These are phyloP conservation scores for Oryza rufipogon DNA, from an alignment of 176 grass and related monocot genomes.

Conservation along the genomic window DNA sequence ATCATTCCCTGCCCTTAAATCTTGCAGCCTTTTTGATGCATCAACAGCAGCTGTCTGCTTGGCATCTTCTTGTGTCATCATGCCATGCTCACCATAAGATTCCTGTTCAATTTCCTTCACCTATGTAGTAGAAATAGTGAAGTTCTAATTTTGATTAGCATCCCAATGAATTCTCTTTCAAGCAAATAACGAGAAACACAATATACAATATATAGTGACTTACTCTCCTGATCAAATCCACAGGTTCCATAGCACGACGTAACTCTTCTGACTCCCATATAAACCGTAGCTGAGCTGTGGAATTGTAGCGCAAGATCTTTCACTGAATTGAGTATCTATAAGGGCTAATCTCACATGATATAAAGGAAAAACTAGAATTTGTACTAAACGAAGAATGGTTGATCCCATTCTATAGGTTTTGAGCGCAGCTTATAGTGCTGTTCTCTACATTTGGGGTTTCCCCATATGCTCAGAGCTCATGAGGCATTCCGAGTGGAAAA, in stretches of 20 bases:
- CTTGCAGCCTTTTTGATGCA: slow-evolving; percentile 76
- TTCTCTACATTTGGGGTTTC: not conserved
- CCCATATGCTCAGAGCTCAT: not conserved
- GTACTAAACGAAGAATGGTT: not conserved
- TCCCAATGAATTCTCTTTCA: not conserved
- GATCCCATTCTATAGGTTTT: not conserved
- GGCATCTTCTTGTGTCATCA: slow-evolving; percentile 52
- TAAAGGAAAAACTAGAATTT: not conserved
- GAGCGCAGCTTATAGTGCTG: not conserved
- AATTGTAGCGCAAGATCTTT: not conserved
- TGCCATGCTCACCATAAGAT: slow-evolving; percentile 60
- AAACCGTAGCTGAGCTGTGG: slow-evolving; percentile 68
- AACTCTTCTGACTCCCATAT: slow-evolving; percentile 90
- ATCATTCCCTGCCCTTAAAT: slow-evolving; percentile 77
- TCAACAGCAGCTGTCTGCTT: slow-evolving; percentile 92
- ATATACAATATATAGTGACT: not conserved
- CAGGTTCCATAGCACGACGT: slow-evolving; percentile 76
- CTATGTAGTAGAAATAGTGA: slow-evolving; percentile 40
- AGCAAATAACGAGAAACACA: not conserved
- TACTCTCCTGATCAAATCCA: slow-evolving; percentile 91
- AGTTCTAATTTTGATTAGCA: not conserved
- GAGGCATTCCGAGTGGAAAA: not conserved
- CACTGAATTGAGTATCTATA: not conserved
- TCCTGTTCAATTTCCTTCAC: slow-evolving; percentile 94
- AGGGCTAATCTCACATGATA: not conserved